Evolutionary conservation across 257 asterid genomes (phyloP), one percentile per base, ranked within the genome.

Genomic region (Pogostemon cablin): DNA sequence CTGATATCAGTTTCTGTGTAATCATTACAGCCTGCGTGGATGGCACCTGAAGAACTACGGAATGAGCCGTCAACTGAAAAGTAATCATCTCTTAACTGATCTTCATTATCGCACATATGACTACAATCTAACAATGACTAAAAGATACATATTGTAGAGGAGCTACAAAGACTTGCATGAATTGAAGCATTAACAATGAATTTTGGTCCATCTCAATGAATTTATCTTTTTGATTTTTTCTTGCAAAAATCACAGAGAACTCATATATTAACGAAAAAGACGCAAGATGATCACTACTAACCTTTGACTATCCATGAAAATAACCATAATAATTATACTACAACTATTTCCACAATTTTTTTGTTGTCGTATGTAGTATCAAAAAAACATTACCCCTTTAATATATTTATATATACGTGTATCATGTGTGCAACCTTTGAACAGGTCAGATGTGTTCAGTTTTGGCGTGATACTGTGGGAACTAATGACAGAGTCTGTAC

Each of bases 31-130:
- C 91, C 95, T 38, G 91, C 86, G 76, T 90, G 95, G 93, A 90
- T 90, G 95, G 96, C 96, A 68, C 96, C 96, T 57, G 96, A 90
- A 87, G 89, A 87, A 49, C 93, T 90, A 38, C 84, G 95, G 15
- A 88, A 81, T 46, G 96, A 90, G 68, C 91, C 78, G 61, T 88
- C 91, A 62, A 88, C 90, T 12, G 96, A 90, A 79, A 90, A 86
- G 96, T 90, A 85, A 82, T 67, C 34, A 71, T 70, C 41, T 25
- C 9, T 62, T 25, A 37, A 71, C 66, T 7, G 11, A 56, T n/a
- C 35, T 63, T 35, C 49, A 6, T 4, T 25, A 50, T 35, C 63
- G 65, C 58, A 9, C 55, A 9, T 43, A 9, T 9, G 44, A 44
- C 43, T 69, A n/a, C 9, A 20, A 20, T 20, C 25, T 20, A 25